phyloP scores from a whole-genome alignment of 2,329 filamentous ascomycete species.

The Emericellopsis cladophorae region DNA sequence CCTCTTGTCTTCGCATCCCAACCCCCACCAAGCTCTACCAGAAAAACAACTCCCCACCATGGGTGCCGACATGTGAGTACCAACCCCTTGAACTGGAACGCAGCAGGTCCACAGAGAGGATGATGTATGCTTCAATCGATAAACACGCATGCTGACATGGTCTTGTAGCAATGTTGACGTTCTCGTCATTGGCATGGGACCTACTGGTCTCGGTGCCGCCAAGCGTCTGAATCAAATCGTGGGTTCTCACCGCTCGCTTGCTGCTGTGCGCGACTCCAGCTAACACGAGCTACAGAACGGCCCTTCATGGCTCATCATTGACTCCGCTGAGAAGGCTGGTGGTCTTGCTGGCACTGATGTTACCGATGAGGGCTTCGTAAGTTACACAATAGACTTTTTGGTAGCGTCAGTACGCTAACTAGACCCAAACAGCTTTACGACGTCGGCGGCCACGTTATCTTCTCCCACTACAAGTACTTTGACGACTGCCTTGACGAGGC shows the following conservation, averaged over 20 bases:
- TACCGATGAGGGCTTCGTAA: slow-evolving; percentile 92
- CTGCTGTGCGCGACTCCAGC: slow-evolving; percentile 6
- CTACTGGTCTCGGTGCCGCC: slow-evolving; percentile 92
- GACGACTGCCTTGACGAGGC: slow-evolving; percentile 98
- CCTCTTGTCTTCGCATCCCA: neutral
- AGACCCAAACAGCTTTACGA: slow-evolving; percentile 67
- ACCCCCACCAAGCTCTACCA: neutral
- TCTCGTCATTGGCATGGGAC: slow-evolving; percentile 94
- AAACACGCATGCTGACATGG: neutral
- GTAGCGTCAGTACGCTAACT: slow-evolving; percentile 8
- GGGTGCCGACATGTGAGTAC: slow-evolving; percentile 25
- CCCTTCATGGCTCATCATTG: slow-evolving; percentile 91
- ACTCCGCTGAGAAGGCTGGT: slow-evolving; percentile 82
- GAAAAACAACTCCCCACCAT: slow-evolving; percentile 18
- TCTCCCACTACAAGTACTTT: slow-evolving; percentile 99
- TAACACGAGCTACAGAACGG: slow-evolving; percentile 49
- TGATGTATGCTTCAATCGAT: neutral
- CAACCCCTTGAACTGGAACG: slow-evolving; percentile 2
- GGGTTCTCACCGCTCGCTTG: slow-evolving; percentile 24
- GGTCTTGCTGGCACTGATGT: slow-evolving; percentile 92
- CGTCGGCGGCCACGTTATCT: slow-evolving; percentile 96
- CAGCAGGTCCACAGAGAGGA: neutral
- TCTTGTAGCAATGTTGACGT: slow-evolving; percentile 73
- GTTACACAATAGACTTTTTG: slow-evolving; percentile 25
- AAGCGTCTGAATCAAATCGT: slow-evolving; percentile 97